Conservation (phyloP, 495 filamentous ascomycete species). For the Podospora fimiseda region DNA sequence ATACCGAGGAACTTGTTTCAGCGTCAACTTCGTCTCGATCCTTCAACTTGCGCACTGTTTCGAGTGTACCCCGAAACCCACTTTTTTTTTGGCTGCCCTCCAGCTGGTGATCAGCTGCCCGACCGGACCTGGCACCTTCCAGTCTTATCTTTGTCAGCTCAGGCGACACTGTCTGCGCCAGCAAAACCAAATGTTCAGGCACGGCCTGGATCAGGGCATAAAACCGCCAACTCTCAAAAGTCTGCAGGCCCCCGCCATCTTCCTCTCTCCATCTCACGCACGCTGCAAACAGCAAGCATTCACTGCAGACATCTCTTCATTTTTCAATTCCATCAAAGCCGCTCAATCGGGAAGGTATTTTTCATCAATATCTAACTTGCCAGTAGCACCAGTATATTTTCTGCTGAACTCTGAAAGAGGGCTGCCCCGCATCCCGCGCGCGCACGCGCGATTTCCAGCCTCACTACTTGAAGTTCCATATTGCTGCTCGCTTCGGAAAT, state of each 20-base stretch:
- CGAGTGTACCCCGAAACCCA: too few species aligned
- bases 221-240: background rate
- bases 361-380: constrained; percentile 5
- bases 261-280: background rate
- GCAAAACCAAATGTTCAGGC: background rate
- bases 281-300: background rate
- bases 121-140: too few species aligned
- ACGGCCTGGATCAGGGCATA: background rate
- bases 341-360: background rate
- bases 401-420: background rate
- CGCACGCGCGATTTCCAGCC: background rate
- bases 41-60: too few species aligned
- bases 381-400: constrained; percentile 1
- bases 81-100: background rate
- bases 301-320: background rate
- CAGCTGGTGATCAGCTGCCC: background rate
- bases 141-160: background rate
- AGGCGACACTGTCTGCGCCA: background rate
- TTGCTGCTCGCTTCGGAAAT: background rate
- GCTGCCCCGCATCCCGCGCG: background rate
- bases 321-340: background rate
- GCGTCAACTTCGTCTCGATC: too few species aligned
- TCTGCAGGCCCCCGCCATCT: background rate
- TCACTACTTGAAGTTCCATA: background rate
- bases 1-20: too few species aligned